A percentile compares a stretch with the other conserved stretches of the same genome.
Conservation (phyloP, 1,284 basidiomycete genomes). For the Puccinia triticina region DNA sequence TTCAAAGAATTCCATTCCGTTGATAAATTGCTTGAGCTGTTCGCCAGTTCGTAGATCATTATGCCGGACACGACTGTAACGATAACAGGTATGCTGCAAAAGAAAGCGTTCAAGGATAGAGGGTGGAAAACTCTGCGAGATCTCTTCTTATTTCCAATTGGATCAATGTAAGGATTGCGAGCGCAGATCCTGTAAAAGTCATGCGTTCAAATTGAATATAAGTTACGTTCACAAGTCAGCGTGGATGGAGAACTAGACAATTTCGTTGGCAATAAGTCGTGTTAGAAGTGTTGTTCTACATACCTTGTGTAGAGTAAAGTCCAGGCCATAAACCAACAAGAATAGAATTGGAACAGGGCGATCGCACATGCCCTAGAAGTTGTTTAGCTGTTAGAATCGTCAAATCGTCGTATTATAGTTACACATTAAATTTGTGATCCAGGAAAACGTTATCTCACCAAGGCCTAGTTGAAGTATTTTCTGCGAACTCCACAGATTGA, state of each 20-base stretch:
- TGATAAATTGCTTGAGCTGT: too few species aligned
- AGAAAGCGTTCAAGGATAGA: not conserved
- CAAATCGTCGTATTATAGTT: not conserved
- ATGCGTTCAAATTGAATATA: too few species aligned
- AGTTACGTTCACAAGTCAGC: not conserved
- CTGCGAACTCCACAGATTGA: not conserved
- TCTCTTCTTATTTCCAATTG: not conserved
- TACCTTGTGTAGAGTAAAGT: not conserved
- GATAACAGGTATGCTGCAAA: not conserved
- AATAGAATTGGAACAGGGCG: slow-evolving; percentile 13
- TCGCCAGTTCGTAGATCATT: not conserved
- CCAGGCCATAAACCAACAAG: slow-evolving; percentile 24
- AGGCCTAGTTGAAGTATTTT: not conserved
- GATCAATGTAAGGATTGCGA: not conserved
- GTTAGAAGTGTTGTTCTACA: not conserved
- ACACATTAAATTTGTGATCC: not conserved
- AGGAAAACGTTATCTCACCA: not conserved
- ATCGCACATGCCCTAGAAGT: slow-evolving; percentile 2
- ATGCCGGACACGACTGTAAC: not conserved
- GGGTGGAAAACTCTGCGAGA: not conserved
- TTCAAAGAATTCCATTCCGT: not conserved
- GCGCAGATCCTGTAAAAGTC: not conserved
- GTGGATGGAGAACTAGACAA: not conserved
- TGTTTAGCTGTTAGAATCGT: too few species aligned
- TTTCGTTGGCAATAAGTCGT: not conserved